Evolutionary conservation across 495 filamentous ascomycete genomes (phyloP), one percentile per base, ranked within the genome.

Genomic region (Xylaria castorea): DNA sequence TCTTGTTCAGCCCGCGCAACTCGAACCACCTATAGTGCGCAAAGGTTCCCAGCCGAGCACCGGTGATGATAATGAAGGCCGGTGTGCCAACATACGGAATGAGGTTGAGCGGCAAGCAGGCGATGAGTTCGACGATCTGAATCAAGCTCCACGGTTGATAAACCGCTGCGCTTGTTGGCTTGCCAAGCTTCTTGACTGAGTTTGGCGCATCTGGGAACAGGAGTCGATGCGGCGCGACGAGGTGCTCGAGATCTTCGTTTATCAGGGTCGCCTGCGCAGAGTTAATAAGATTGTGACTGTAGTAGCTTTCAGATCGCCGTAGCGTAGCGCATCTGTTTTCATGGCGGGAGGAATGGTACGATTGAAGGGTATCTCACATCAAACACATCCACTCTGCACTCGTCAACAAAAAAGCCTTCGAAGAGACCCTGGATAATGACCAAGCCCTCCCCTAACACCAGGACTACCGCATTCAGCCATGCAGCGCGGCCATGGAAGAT

Each of bases 371-470:
- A 18, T 63, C 91, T 86, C 68, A 91, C 94, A 82, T 99, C 96
- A 73, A 98, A 99, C 8, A 94, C 93, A 77, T 99, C 94, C n/a
- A 96, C 87, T 3, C 97, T 87, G 12, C 90, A 90, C 68, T 94
- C 93, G 69, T 95, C 91, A 18, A 96, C 90, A 63, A 97, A 85
- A 75, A 95, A 94, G 12, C 90, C 89, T 74, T 94, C 92, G 53
- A 93, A 91, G 14, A 97, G 80, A 34, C 93, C 81, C 58, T 91
- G 92, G 44, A 95, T 91, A 51, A 98, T 85, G 0, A 94, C 91
- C 4, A 93, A 89, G 40, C 90, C 91, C 77, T 98, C 96, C 68
- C 89, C 92, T 27, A 98, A 86, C 9, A 96, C 92, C 58, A 98
- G 87, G 12, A 97, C 81, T 0, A 89, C 89, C 7, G 94, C 92